Evolutionary conservation across 2,329 filamentous ascomycete genomes (phyloP), one percentile per base, ranked within the genome.

Genomic region (Claviceps sp.): DNA sequence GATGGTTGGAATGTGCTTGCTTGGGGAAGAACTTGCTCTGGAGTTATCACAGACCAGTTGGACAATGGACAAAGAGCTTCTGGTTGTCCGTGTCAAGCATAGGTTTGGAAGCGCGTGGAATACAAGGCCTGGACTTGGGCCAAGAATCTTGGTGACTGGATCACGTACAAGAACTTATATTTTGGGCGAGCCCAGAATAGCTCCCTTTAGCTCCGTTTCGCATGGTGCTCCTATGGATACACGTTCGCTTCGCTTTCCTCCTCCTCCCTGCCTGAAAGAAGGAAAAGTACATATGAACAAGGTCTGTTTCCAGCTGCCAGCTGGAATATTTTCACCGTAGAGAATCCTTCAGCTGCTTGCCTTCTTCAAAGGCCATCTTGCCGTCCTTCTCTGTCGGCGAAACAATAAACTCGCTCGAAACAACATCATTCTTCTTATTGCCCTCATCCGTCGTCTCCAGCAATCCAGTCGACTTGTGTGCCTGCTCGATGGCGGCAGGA

Each of bases 281-380:
- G 30, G 30, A 18, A 18, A 30, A 30, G 24, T 40, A 20, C 37
- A 41, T 14, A 30, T 8, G n/a, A 48, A 18, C 1, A 30, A 14
- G 9, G 30, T 16, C n/a, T 18, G 13, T 18, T 16, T 18, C 37
- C 11, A 20, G 14, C 16, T 7, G 20, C 14, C 18, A 24, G 37
- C 37, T 40, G 7, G 4, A 24, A 34, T 38, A 8, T 16, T 11
- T 22, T 61, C 58, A 76, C 58, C 69, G 65, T 41, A 78, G 71
- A 62, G 78, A 76, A 52, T 79, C 74, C 59, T 79, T 79, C 42
- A 81, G 63, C 48, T 77, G 73, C 61, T 77, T 79, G n/a, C 67
- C 67, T 47, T 81, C 77, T 59, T 81, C 74, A 59, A 88, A 81
- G 40, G 72, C 72, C n/a, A 84, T 82, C 65, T 84, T 85, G 18